Base-by-base conservation (phyloP, 2,329 filamentous ascomycete genomes). In the Aspergillus ochraceoroseus region DNA sequence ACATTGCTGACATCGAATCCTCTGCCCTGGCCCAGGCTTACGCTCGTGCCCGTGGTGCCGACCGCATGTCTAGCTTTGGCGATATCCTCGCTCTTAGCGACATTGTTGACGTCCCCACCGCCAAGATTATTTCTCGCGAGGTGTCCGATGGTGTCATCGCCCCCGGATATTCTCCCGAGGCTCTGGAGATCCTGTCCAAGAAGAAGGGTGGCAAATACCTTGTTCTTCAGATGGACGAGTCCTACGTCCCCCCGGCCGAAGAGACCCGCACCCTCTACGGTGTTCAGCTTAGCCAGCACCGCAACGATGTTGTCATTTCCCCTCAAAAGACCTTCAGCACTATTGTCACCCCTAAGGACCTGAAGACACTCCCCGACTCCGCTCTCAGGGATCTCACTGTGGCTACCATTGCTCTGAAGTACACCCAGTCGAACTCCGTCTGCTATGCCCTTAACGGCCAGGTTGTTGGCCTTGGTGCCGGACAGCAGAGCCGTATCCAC, bases 151-250 rank as follows among this genome's bases (percentile, higher is more conserved):
- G 92, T 67, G 85, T 98, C 41, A 87, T 98, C 58, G 92, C 92
- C 23, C 87, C 92, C 23, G 83, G 80, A 17, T 98, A 92, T 67
- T 79, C 85, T 48, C 77, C 80, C 22, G 88, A 86, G 49, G 92
- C 92, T 12, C 78, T 96, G 12, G 87, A 85, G 59, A 88, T 98
- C 47, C 79, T 98, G 50, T 85, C 81, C 70, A 95, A 95, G 80
- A 98, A 98, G 79, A 98, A 98, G 77, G 89, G 83, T 39, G 92
- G 92, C 61, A 94, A 88, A 67, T 98, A 96, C 73, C 81, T 96
- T 32, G 85, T 96, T 32, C 82, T 96, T 28, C 82, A 96, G 71
- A 95, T 98, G 72, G 88, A 98, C 62, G 80, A 85, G 37, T 79
- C 84, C 54, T 96, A 89, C 70, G 77, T 78, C 49, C 90, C 92